phyloP scores from a whole-genome alignment of 805 yeast species.

The Lachancea meyersii region DNA sequence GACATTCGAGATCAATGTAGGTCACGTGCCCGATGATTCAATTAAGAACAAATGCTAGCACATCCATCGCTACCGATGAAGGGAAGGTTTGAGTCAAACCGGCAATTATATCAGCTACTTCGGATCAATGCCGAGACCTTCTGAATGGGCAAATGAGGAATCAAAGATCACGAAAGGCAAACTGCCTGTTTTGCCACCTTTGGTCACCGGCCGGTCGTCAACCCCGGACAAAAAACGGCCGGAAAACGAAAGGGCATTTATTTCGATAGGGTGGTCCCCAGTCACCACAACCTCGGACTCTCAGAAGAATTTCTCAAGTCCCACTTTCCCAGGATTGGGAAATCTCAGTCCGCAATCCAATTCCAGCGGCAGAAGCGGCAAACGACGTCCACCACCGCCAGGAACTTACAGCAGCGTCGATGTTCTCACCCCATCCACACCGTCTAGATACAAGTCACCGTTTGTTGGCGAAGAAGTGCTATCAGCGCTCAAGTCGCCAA shows the following conservation, averaged over 20 bases:
- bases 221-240: slow-evolving; percentile 12
- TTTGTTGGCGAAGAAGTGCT: slow-evolving; percentile 15
- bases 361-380: slow-evolving; percentile 5
- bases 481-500: background rate
- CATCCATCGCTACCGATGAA: no score
- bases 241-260: slow-evolving; percentile 7
- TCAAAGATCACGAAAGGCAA: slow-evolving; percentile 3
- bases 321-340: slow-evolving; percentile 9
- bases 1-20: no score
- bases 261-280: slow-evolving; percentile 24
- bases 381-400: slow-evolving; percentile 7
- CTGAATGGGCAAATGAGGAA: slow-evolving; percentile 1
- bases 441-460: slow-evolving; percentile 13
- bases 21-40: no score
- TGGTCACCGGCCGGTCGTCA: slow-evolving; percentile 19
- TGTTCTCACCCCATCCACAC: background rate
- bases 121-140: slow-evolving; percentile 44
- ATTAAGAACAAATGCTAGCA: no score
- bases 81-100: no score
- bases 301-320: background rate
- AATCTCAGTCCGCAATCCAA: slow-evolving; percentile 25
- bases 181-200: slow-evolving; percentile 29
- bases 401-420: background rate
- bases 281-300: slow-evolving; percentile 9
- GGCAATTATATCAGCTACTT: slow-evolving; percentile 27